Percentiles rank a stretch among this genome's conserved stretches.
Evolutionary conservation across 495 filamentous ascomycete genomes (phyloP).

Genomic region (Penicillium turbatum): DNA sequence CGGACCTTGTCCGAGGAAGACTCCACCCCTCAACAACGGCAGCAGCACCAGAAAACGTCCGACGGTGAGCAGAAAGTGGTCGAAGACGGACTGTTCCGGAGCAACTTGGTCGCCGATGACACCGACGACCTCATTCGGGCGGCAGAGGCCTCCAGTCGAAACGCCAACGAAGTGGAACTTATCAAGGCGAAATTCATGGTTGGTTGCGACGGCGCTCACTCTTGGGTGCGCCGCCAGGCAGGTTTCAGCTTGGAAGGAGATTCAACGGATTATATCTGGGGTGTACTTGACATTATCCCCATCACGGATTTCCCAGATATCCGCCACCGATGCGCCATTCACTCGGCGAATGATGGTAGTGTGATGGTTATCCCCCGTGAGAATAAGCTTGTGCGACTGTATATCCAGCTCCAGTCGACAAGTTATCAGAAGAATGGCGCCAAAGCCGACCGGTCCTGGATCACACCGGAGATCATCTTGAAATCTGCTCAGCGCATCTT

Average conservation of each 20-base stretch:
- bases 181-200: constrained; percentile 59
- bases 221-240: constrained; percentile 52
- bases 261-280: constrained; percentile 58
- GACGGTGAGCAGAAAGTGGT: constrained; percentile 12
- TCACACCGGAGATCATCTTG: constrained; percentile 55
- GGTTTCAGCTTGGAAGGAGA: constrained; percentile 54
- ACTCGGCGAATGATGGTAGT: constrained; percentile 53
- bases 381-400: constrained; percentile 61
- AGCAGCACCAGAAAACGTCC: constrained; percentile 6
- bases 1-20: constrained; percentile 45
- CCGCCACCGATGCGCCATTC: constrained; percentile 57
- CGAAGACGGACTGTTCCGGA: constrained; percentile 52
- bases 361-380: constrained; percentile 67
- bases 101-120: constrained; percentile 52
- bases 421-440: constrained; percentile 17
- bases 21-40: constrained; percentile 21
- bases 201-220: constrained; percentile 60
- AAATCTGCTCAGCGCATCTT: constrained; percentile 56
- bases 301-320: constrained; percentile 66
- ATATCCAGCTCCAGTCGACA: constrained; percentile 59
- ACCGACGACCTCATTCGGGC: constrained; percentile 51
- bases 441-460: constrained; percentile 47
- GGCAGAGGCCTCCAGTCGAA: constrained; percentile 14
- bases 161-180: constrained; percentile 26
- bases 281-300: constrained; percentile 57